Evolutionary conservation across 2,329 filamentous ascomycete genomes (phyloP).

Genomic region (Fusarium odoratissimum): DNA sequence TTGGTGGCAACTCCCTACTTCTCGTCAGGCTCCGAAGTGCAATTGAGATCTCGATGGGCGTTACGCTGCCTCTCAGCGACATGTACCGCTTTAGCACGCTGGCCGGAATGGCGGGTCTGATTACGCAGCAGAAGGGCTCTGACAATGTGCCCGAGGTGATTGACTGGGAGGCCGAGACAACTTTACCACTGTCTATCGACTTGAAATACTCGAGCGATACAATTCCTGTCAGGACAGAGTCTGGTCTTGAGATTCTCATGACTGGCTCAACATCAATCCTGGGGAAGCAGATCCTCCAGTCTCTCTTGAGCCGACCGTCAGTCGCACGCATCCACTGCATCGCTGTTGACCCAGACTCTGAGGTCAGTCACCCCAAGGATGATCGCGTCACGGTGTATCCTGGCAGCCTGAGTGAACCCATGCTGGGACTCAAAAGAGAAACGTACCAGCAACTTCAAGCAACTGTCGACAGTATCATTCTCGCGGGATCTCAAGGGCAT

Average conservation of each 20-base stretch:
- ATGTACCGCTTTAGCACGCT: not conserved
- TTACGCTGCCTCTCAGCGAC: not conserved
- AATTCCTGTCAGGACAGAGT: not conserved
- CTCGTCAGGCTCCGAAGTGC: not conserved
- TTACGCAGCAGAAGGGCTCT: not conserved
- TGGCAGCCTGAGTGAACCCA: not conserved
- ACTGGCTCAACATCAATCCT: not conserved
- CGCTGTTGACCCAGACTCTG: not conserved
- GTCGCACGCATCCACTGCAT: not conserved
- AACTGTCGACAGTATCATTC: not conserved
- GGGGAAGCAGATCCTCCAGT: not conserved
- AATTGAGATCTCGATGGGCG: not conserved
- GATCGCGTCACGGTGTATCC: not conserved
- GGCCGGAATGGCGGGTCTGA: not conserved
- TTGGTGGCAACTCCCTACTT: not conserved
- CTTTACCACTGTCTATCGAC: not conserved
- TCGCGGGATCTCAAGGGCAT: not conserved
- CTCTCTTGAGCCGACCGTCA: not conserved
- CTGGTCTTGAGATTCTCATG: not conserved
- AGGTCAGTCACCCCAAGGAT: not conserved
- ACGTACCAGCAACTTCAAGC: not conserved
- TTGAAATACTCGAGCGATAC: accelerated
- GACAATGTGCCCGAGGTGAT: not conserved
- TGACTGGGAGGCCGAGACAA: not conserved
- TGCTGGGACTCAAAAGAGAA: not conserved